Conservation (phyloP, 768 basidiomycete species). For the Agaricus bisporus region DNA sequence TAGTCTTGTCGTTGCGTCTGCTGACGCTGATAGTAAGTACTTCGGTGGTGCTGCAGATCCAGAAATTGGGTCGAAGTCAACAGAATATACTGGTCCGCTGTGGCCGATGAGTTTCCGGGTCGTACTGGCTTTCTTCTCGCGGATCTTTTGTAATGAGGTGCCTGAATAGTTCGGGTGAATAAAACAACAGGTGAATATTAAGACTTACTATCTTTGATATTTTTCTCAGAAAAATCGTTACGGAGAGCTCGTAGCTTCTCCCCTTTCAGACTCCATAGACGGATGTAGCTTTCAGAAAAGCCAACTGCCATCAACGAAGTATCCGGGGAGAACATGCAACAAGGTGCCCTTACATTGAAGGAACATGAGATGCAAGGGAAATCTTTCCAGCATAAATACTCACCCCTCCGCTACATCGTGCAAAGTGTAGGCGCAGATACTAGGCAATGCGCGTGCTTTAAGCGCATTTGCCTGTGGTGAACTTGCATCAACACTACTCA, state of each 20-base stretch:
- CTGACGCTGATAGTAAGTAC: conserved; percentile 87
- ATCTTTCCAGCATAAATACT: conserved; percentile 17
- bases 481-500: conserved; percentile 50
- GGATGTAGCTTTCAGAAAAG: conserved; percentile 92
- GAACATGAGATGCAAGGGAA: conserved; percentile 2
- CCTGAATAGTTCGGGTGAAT: conserved; percentile 29
- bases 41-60: conserved; percentile 84
- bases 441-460: conserved; percentile 73
- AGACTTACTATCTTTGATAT: conserved; percentile 64
- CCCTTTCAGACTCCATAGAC: conserved; percentile 92
- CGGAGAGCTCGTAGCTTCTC: conserved; percentile 75
- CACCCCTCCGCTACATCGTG: conserved; percentile 96
- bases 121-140: conserved; percentile 75
- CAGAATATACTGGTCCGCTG: conserved; percentile 92
- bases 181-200: background rate
- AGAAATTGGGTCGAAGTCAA: conserved; percentile 86
- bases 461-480: conserved; percentile 51
- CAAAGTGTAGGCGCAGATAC: conserved; percentile 91
- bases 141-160: conserved; percentile 53
- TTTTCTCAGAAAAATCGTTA: conserved; percentile 65
- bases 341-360: conserved; percentile 55
- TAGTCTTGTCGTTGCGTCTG: conserved; percentile 83
- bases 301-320: conserved; percentile 91
- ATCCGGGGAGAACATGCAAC: conserved; percentile 85
- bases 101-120: conserved; percentile 97